A percentile compares a stretch with the other conserved stretches of the same genome.
These are phyloP conservation scores for Lodderomyces parapsilosis DNA, from an alignment of 1,139 yeast genomes.

Conservation along the genomic window DNA sequence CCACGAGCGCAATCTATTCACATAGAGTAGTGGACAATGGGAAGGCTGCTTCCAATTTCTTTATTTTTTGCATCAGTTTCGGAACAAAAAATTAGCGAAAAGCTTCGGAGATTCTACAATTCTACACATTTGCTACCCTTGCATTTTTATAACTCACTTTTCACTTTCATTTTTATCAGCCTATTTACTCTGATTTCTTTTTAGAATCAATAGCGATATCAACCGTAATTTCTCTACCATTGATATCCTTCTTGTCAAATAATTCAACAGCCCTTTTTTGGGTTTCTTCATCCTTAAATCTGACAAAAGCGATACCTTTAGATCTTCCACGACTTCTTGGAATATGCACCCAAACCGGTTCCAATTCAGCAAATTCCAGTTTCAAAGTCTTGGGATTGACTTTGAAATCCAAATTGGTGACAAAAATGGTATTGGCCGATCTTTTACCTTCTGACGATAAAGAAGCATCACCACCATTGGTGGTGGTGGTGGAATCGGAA, in stretches of 20 bases:
- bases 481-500: background rate
- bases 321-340: slow-evolving; percentile 47
- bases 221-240: slow-evolving; percentile 54
- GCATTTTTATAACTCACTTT: no score
- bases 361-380: slow-evolving; percentile 44
- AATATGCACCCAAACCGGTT: slow-evolving; percentile 57
- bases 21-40: no score
- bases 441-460: slow-evolving; percentile 51
- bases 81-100: background rate
- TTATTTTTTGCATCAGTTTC: background rate
- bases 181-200: slow-evolving; percentile 13
- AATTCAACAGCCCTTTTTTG: slow-evolving; percentile 51
- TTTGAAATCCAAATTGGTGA: slow-evolving; percentile 56
- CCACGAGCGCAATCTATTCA: no score
- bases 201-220: slow-evolving; percentile 56
- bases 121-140: slow-evolving; percentile 6
- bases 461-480: slow-evolving; percentile 13
- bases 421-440: slow-evolving; percentile 54
- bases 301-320: slow-evolving; percentile 65
- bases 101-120: no score
- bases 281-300: slow-evolving; percentile 45
- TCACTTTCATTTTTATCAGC: slow-evolving; percentile 1
- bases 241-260: slow-evolving; percentile 51
- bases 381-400: slow-evolving; percentile 45
- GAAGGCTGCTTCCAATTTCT: no score